phyloP scores from a whole-genome alignment of 1,284 basidiomycete genomes.

The Microbotryomycetes sp. region DNA sequence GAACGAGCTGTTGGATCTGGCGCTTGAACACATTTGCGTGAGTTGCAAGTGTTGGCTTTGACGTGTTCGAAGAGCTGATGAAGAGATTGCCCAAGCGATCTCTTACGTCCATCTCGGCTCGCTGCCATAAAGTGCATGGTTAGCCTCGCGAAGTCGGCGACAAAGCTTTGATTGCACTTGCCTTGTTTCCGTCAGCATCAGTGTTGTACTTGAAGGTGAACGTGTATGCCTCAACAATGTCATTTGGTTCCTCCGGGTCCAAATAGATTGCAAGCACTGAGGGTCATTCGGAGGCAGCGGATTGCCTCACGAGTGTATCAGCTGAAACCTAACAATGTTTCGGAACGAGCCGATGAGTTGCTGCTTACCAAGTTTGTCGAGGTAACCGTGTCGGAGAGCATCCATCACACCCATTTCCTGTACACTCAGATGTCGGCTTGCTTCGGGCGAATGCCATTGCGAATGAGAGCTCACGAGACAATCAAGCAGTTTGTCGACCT shows the following conservation, averaged over 20 bases:
- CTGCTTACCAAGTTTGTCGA: slow-evolving; percentile 27
- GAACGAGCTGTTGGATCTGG: slow-evolving; percentile 30
- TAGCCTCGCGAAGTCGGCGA: background rate
- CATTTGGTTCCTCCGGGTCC: slow-evolving; percentile 30
- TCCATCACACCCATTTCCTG: slow-evolving; percentile 33
- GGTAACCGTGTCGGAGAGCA: slow-evolving; percentile 31
- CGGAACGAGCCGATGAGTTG: background rate
- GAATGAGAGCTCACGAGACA: slow-evolving; percentile 53
- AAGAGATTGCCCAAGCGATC: slow-evolving; percentile 28
- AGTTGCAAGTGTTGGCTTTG: background rate
- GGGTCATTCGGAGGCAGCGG: background rate
- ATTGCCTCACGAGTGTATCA: background rate
- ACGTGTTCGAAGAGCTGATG: slow-evolving; percentile 3
- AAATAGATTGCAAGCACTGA: slow-evolving; percentile 67
- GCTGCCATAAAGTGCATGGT: slow-evolving; percentile 1
- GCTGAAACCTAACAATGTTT: background rate
- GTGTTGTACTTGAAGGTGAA: slow-evolving; percentile 28
- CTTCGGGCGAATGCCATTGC: background rate
- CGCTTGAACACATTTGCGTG: slow-evolving; percentile 21
- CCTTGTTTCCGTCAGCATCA: slow-evolving; percentile 19
- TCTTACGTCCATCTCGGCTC: slow-evolving; percentile 24
- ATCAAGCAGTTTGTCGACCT: slow-evolving; percentile 69
- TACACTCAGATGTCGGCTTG: background rate
- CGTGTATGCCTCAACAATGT: slow-evolving; percentile 36
- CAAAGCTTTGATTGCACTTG: background rate